These are phyloP conservation scores for Emericellopsis atlantica DNA, from an alignment of 2,329 filamentous ascomycete genomes.

Conservation along the genomic window DNA sequence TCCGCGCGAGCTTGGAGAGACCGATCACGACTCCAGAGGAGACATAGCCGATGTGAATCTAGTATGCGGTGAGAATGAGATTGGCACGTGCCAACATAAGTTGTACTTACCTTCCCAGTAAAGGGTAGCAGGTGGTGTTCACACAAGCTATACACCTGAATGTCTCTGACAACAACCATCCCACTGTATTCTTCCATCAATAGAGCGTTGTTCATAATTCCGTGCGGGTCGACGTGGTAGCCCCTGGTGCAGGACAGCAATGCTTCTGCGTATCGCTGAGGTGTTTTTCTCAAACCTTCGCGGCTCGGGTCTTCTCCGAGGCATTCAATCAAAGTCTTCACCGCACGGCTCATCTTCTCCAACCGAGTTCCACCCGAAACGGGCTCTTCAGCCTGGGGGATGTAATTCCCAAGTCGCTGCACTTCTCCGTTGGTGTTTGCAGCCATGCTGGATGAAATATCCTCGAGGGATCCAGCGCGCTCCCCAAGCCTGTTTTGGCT, in stretches of 20 bases:
- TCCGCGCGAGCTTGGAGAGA: constrained; percentile 86
- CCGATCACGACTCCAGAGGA: constrained; percentile 84
- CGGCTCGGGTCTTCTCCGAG: constrained; percentile 55
- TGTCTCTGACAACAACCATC: constrained; percentile 94
- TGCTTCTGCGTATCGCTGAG: constrained; percentile 83
- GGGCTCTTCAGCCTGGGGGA: too few species aligned
- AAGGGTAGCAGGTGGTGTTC: constrained; percentile 97
- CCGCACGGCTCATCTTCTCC: constrained; percentile 21
- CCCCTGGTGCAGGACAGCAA: constrained; percentile 94
- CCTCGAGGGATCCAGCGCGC: too few species aligned
- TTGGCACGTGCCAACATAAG: too few species aligned
- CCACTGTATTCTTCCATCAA: constrained; percentile 97
- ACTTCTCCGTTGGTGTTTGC: too few species aligned
- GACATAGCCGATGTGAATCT: constrained; percentile 99
- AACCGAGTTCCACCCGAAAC: too few species aligned
- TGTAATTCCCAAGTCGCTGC: too few species aligned
- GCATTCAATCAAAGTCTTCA: constrained; percentile 54
- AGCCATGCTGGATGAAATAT: too few species aligned
- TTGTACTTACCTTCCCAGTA: constrained; percentile 49
- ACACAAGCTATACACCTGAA: constrained; percentile 87
- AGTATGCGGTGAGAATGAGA: too few species aligned
- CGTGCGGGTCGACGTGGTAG: constrained; percentile 84
- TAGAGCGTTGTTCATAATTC: constrained; percentile 85
- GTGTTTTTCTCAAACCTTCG: constrained; percentile 53
- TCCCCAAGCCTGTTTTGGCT: too few species aligned